A percentile compares a stretch with the other conserved stretches of the same genome.
These are phyloP conservation scores for Pythium brassicae DNA, from an alignment of 352 stramenopile species.

Conservation along the genomic window DNA sequence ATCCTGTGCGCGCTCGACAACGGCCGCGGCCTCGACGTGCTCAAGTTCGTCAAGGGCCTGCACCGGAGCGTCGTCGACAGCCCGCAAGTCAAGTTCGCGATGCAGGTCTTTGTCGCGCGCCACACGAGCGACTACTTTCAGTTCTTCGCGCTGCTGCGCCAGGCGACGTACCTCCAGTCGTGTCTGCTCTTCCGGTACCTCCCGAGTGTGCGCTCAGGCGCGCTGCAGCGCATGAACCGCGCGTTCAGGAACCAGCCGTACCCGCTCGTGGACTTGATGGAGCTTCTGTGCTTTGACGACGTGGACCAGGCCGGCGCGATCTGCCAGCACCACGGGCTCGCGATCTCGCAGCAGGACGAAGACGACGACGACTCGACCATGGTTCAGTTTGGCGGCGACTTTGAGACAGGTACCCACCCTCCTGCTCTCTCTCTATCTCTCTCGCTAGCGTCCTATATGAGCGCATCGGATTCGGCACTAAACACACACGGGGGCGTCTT, in stretches of 20 bases:
- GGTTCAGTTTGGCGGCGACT: slow-evolving; percentile 74
- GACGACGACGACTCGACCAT: slow-evolving; percentile 37
- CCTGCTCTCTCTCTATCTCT: not conserved
- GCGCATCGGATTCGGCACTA: too few relatives aligned
- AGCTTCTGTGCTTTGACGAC: slow-evolving; percentile 80
- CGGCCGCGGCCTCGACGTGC: slow-evolving; percentile 70
- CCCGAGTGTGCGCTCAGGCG: slow-evolving; percentile 62
- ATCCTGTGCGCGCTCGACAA: slow-evolving; percentile 85
- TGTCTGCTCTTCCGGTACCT: slow-evolving; percentile 84
- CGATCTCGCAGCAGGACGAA: slow-evolving; percentile 38
- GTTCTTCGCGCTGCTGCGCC: slow-evolving; percentile 75
- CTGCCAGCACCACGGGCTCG: slow-evolving; percentile 64
- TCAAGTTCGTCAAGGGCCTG: slow-evolving; percentile 85
- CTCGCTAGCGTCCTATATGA: too few relatives aligned
- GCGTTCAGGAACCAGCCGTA: slow-evolving; percentile 69
- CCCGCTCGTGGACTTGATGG: slow-evolving; percentile 52
- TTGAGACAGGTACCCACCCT: slow-evolving; percentile 56
- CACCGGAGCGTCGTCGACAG: slow-evolving; percentile 50
- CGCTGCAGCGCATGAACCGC: slow-evolving; percentile 77
- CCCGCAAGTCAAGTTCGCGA: slow-evolving; percentile 82
- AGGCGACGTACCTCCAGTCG: slow-evolving; percentile 78
- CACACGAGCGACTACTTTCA: slow-evolving; percentile 80
- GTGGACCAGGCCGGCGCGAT: slow-evolving; percentile 63
- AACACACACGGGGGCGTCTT: too few relatives aligned
- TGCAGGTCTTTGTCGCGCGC: slow-evolving; percentile 81